Evolutionary conservation across 306 rosid genomes (phyloP), one percentile per base, ranked within the genome.

Genomic region (Styphnolobium japonicum): DNA sequence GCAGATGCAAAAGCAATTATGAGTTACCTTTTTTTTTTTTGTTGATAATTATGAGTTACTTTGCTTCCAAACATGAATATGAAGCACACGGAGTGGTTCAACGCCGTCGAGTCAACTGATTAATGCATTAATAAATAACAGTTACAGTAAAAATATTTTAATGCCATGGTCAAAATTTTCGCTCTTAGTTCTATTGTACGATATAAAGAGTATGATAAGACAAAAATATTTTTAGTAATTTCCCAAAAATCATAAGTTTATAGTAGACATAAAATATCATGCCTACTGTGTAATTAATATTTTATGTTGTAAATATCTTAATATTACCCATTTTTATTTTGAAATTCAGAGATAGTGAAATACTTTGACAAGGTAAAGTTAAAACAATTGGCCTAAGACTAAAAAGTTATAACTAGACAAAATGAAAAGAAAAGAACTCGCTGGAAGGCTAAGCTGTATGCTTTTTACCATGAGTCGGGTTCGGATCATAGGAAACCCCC

Each of bases 31-130:
- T n/a, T n/a, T n/a, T n/a, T n/a, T n/a, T n/a, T n/a, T n/a, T n/a
- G n/a, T n/a, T n/a, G n/a, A n/a, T n/a, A n/a, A n/a, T n/a, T n/a
- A n/a, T 11, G 25, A 22, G 64, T 34, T 69, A 3, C 25, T 33
- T 4, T 60, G 60, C 36, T 36, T 27, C 66, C 73, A 61, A 79
- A 79, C 67, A 80, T 12, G 15, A 80, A 57, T 40, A 79, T 11
- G 49, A 22, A 40, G 23, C 80, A 48, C 85, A 81, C 60, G 53
- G 46, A 63, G 22, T 65, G 23, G 7, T 56, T 55, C 55, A 21
- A 21, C 19, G 23, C 15, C 21, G 6, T n/a, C 21, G 45, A 22
- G 65, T 51, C 63, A 15, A 39, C 23, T 31, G 25, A 42, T 67
- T 18, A 7, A 18, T 63, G 15, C 10, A 34, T 34, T 34, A 10